Conservation (phyloP, 2,329 filamentous ascomycete genomes). For the Fusarium sp. region DNA sequence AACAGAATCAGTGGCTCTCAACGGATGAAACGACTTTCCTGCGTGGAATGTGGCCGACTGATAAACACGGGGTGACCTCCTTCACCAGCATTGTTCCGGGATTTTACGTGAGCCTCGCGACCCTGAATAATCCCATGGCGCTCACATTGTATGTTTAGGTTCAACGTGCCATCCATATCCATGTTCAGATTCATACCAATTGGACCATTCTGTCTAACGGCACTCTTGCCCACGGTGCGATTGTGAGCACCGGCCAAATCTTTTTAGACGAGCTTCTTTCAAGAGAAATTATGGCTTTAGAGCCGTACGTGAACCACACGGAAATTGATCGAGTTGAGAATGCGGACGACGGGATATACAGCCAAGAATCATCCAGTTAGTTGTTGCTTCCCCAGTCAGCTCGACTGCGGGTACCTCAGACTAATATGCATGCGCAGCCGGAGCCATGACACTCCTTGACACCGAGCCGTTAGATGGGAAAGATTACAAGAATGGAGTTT, state of each 20-base stretch:
- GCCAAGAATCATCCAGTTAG: slow-evolving; percentile 1
- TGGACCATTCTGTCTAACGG: slow-evolving; percentile 2
- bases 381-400: no score
- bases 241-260: slow-evolving; percentile 1
- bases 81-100: slow-evolving; percentile 20
- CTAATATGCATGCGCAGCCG: neutral
- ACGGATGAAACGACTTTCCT: slow-evolving; percentile 22
- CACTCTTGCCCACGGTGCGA: neutral
- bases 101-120: neutral
- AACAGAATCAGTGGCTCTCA: slow-evolving; percentile 6
- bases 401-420: neutral
- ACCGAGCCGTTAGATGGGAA: neutral
- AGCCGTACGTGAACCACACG: neutral
- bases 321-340: neutral
- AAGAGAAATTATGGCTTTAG: neutral
- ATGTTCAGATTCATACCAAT: slow-evolving; percentile 3
- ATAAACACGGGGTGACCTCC: slow-evolving; percentile 19
- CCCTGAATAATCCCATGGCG: no score
- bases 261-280: slow-evolving; percentile 3
- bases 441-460: neutral
- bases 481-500: neutral
- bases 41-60: slow-evolving; percentile 27
- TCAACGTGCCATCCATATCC: neutral
- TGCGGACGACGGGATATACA: neutral
- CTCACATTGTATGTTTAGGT: neutral